A percentile compares a stretch with the other conserved stretches of the same genome.
Conservation (phyloP, 371 early-diverging fungal genomes). For the Batrachochytrium dendrobatidis region DNA sequence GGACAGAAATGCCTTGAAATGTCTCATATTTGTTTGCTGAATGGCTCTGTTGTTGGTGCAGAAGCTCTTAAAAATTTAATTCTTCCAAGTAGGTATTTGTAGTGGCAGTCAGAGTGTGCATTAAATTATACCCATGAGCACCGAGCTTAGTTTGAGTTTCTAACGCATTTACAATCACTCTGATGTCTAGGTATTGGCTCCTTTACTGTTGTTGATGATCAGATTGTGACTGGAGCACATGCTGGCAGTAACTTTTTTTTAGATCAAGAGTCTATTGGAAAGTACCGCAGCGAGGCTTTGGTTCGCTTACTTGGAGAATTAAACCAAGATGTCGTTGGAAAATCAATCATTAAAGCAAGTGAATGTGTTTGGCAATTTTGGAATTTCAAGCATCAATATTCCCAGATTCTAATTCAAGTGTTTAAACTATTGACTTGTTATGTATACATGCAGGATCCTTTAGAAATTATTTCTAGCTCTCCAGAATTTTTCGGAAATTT, state of each 20-base stretch:
- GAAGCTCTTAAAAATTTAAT: slow-evolving; percentile 91
- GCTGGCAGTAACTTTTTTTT: slow-evolving; percentile 87
- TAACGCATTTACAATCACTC: neutral
- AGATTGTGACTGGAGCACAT: slow-evolving; percentile 55
- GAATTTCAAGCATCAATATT: neutral
- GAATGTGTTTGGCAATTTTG: slow-evolving; percentile 3
- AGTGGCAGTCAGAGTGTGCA: neutral
- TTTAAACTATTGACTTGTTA: neutral
- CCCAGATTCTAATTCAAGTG: neutral
- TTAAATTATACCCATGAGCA: neutral
- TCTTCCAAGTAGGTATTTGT: slow-evolving; percentile 66
- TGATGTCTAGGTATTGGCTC: slow-evolving; percentile 70
- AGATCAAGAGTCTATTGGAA: slow-evolving; percentile 52
- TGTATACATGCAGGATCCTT: slow-evolving; percentile 20
- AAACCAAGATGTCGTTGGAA: slow-evolving; percentile 78
- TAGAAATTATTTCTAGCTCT: slow-evolving; percentile 39
- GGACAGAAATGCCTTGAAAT: slow-evolving; percentile 84
- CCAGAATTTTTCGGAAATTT: slow-evolving; percentile 61
- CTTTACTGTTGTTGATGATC: slow-evolving; percentile 74
- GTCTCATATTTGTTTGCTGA: slow-evolving; percentile 73
- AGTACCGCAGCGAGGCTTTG: slow-evolving; percentile 55
- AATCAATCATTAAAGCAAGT: slow-evolving; percentile 40
- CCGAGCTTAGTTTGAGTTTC: neutral
- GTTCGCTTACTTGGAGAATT: slow-evolving; percentile 67
- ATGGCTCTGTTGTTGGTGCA: slow-evolving; percentile 73